A percentile compares a stretch with the other conserved stretches of the same genome.
These are phyloP conservation scores for Phoenix dactylifera DNA, from an alignment of 176 grass and related monocot genomes.

Conservation along the genomic window DNA sequence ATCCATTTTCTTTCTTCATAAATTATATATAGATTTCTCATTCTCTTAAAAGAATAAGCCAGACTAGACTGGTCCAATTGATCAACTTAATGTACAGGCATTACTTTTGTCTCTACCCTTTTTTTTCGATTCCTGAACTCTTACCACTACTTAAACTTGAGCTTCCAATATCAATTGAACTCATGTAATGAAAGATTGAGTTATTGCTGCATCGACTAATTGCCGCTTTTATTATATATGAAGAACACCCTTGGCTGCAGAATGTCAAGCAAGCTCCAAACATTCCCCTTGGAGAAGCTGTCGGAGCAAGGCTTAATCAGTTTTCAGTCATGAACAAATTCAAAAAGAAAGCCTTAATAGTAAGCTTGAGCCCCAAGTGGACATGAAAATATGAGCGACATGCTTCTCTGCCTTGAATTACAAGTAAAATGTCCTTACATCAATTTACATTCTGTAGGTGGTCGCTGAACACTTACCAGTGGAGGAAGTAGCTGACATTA, in stretches of 20 bases:
- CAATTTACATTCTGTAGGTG: neutral
- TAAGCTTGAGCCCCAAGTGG: neutral
- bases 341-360: conserved; percentile 16
- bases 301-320: conserved; percentile 8
- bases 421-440: neutral
- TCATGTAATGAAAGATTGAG: neutral
- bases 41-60: too few species aligned
- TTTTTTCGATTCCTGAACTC: too few species aligned
- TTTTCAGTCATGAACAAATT: conserved; percentile 18
- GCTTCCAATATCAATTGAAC: neutral
- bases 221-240: neutral
- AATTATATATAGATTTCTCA: too few species aligned
- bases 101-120: too few species aligned
- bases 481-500: conserved; percentile 13
- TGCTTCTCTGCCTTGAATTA: neutral
- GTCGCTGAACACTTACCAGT: conserved; percentile 6
- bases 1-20: too few species aligned
- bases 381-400: neutral
- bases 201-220: neutral
- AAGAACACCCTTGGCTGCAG: conserved; percentile 13
- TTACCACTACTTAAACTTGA: too few species aligned
- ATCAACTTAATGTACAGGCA: too few species aligned
- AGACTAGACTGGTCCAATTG: too few species aligned
- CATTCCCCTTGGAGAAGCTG: conserved; percentile 8
- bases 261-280: conserved; percentile 12